phyloP scores from a whole-genome alignment of 257 asterid genomes.

The Solanum okadae region DNA sequence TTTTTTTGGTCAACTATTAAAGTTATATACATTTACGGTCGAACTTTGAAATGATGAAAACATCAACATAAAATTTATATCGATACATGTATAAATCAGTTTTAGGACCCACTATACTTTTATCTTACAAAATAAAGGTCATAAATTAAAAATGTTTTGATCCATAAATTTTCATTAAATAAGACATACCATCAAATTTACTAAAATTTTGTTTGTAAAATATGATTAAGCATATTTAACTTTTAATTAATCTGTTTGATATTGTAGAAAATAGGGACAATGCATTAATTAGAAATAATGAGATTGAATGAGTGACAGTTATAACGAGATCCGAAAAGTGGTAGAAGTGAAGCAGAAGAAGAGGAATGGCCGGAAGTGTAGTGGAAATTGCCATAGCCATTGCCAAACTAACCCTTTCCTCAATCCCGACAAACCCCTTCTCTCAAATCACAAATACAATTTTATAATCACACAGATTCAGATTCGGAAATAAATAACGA shows the following conservation, averaged over 20 bases:
- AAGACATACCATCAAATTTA: background rate
- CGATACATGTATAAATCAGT: too few relatives aligned
- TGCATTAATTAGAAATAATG: background rate
- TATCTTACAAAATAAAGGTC: background rate
- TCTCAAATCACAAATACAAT: background rate
- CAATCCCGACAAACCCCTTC: background rate
- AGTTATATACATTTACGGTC: background rate
- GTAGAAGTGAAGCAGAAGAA: background rate
- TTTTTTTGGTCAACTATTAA: background rate
- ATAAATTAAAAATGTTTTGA: background rate
- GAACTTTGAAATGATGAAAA: background rate
- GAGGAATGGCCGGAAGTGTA: background rate
- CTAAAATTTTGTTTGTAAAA: background rate
- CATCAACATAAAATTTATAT: too few relatives aligned
- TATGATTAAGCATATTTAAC: background rate
- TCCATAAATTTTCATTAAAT: background rate
- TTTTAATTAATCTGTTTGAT: too few relatives aligned
- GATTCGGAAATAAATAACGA: background rate
- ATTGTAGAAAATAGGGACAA: background rate
- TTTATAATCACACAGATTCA: background rate
- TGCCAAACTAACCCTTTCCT: background rate
- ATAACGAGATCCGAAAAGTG: background rate
- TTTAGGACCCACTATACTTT: too few relatives aligned
- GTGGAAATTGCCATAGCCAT: background rate
- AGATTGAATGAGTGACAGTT: background rate